Conservation (phyloP, 164 flowering plant species). For the Chloranthus sessilifolius region DNA sequence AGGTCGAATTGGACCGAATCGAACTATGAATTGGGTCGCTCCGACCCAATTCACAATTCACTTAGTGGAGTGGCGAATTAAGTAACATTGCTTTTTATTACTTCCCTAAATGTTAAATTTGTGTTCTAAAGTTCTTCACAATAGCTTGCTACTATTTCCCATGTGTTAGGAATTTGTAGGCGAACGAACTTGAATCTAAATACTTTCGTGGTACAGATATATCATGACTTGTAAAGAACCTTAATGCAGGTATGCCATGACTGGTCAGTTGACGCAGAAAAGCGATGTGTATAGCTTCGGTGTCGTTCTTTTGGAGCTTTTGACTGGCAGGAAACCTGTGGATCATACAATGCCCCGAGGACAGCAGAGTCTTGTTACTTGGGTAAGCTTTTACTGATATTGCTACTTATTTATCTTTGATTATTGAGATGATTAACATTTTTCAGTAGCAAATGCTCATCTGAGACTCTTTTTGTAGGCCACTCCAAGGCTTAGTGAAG, state of each 20-base stretch:
- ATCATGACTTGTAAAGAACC: neutral
- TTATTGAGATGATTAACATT: too few species aligned
- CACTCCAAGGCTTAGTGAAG: slow-evolving; percentile 49
- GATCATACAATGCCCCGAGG: slow-evolving; percentile 56
- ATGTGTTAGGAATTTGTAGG: too few species aligned
- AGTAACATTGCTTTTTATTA: too few species aligned
- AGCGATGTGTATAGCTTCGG: slow-evolving; percentile 55
- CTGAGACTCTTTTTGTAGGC: slow-evolving; percentile 32
- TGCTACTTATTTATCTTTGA: neutral
- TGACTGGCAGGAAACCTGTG: slow-evolving; percentile 45
- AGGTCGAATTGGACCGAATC: too few species aligned
- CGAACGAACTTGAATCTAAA: too few species aligned
- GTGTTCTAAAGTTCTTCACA: neutral
- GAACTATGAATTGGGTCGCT: too few species aligned
- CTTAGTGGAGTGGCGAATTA: too few species aligned
- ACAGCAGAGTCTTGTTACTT: slow-evolving; percentile 55
- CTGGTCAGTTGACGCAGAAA: slow-evolving; percentile 43
- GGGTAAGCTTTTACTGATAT: slow-evolving; percentile 25
- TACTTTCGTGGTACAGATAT: neutral
- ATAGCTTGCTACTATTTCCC: neutral
- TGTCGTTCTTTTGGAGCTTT: slow-evolving; percentile 48
- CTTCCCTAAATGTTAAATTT: neutral
- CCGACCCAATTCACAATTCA: too few species aligned
- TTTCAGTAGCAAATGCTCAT: too few species aligned
- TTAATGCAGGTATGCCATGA: slow-evolving; percentile 42